Base-by-base conservation (phyloP, 2,329 filamentous ascomycete genomes). In the Fusarium sp. region DNA sequence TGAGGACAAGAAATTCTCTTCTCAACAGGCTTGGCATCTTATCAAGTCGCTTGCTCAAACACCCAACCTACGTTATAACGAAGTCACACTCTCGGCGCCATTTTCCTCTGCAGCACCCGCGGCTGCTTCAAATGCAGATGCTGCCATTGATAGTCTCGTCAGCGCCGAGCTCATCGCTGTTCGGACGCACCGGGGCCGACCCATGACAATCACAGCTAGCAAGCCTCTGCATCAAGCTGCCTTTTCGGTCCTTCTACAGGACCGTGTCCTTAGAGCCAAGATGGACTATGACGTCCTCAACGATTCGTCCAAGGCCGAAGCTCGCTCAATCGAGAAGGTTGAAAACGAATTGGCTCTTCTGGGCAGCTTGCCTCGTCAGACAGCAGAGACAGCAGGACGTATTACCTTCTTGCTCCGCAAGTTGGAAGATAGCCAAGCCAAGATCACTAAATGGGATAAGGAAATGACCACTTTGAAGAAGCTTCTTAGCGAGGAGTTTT, bases 1-100 rank as follows among this genome's bases (percentile, higher is more conserved):
- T 9, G 83, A 85, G 6, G 84, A 86, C 44, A 88, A 88, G 35
- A 88, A 89, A 60, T 98, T 94, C 93, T 93, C 91, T 0, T 86
- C 90, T 9, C 91, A 96, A 78, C 96, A 98, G 84, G 95, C 94
- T 0, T 98, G 96, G 96, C 88, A 92, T 67, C 84, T 99, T 5
- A 91, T 98, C 81, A 95, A 93, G 79, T 86, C 89, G 35, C 90
- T 99, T 20, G 92, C 93, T 0, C 81, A 88, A n/a, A 84, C 89
- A 16, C 89, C 91, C 11, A 86, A 82, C 8, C 85, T 98, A 1
- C 89, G 93, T 5, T 98, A 97, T 85, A 95, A 97, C 81, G 93
- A 97, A 78, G 86, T 97, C 5, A 84, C 98, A 1, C 88, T 97
- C 5, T 90, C 91, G 8, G 90, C 93, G 61, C 88, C 93, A 0